Conservation (phyloP, 2,329 filamentous ascomycete species). For the Botrytis porri region DNA sequence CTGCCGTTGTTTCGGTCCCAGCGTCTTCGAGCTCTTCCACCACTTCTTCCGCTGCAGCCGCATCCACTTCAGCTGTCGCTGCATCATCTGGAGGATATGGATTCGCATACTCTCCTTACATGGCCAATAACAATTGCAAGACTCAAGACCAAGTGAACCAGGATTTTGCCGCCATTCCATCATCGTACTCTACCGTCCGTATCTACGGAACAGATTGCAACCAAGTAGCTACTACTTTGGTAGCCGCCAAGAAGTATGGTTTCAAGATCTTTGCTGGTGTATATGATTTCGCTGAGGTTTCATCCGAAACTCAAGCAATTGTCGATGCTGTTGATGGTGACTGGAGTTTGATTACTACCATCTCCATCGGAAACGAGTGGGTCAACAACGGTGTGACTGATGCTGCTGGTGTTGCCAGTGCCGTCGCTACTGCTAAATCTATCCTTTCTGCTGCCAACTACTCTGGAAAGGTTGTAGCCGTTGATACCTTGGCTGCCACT, state of each 20-base stretch:
- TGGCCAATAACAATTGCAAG: slow-evolving; percentile 62
- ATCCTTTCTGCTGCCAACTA: slow-evolving; percentile 63
- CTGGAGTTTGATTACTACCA: slow-evolving; percentile 67
- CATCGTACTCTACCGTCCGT: slow-evolving; percentile 62
- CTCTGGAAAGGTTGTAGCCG: slow-evolving; percentile 69
- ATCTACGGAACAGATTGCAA: slow-evolving; percentile 80
- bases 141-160: slow-evolving; percentile 55
- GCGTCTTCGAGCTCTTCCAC: slow-evolving; percentile 23
- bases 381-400: slow-evolving; percentile 62
- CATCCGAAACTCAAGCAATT: slow-evolving; percentile 51
- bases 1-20: slow-evolving; percentile 13
- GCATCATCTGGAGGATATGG: slow-evolving; percentile 40
- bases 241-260: slow-evolving; percentile 61
- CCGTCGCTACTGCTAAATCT: slow-evolving; percentile 55
- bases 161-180: slow-evolving; percentile 58
- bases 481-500: slow-evolving; percentile 74
- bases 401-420: slow-evolving; percentile 53
- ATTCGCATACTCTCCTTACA: slow-evolving; percentile 59
- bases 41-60: slow-evolving; percentile 20
- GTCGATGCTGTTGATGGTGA: slow-evolving; percentile 59
- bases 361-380: slow-evolving; percentile 78
- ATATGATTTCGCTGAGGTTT: slow-evolving; percentile 53
- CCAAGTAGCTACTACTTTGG: slow-evolving; percentile 62
- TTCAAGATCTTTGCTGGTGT: slow-evolving; percentile 75
- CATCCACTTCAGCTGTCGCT: slow-evolving; percentile 14